A percentile compares a stretch with the other conserved stretches of the same genome.
Conservation (phyloP, 495 filamentous ascomycete species). For the Thermothielavioides terrestris region DNA sequence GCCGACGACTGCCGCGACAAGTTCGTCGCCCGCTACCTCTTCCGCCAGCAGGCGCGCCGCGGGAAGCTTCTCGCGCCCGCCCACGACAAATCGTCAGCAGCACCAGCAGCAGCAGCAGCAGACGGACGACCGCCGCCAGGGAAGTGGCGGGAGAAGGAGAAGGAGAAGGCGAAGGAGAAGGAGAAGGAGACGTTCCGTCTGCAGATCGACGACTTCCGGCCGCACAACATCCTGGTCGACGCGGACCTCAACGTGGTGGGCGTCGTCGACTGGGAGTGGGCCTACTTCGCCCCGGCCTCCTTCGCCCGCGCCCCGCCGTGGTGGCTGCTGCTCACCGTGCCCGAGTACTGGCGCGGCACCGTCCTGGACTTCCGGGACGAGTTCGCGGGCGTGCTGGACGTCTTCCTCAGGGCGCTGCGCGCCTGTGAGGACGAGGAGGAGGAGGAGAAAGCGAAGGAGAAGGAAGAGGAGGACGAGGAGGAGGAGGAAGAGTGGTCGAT, state of each 20-base stretch:
- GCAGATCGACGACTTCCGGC: slow-evolving; percentile 22
- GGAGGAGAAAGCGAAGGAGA: background rate
- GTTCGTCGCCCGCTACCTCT: slow-evolving; percentile 30
- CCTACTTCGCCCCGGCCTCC: slow-evolving; percentile 6
- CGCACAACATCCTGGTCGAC: slow-evolving; percentile 26
- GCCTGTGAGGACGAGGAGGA: too few relatives aligned
- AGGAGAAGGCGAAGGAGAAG: background rate
- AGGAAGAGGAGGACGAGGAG: background rate
- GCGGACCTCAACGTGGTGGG: slow-evolving; percentile 2
- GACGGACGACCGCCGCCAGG: too few relatives aligned
- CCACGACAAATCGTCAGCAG: too few relatives aligned
- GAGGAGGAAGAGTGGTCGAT: background rate
- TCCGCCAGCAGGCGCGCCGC: slow-evolving; percentile 23
- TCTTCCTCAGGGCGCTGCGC: background rate
- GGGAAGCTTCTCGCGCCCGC: slow-evolving; percentile 16
- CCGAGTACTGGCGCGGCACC: background rate
- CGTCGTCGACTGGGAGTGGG: slow-evolving; percentile 11
- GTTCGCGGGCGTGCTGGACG: background rate
- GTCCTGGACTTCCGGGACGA: background rate
- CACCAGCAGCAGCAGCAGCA: background rate
- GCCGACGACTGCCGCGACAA: slow-evolving; percentile 30
- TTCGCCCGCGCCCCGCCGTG: slow-evolving; percentile 3
- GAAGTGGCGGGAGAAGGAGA: background rate
- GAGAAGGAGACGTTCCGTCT: slow-evolving; percentile 13
- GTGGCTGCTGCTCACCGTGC: slow-evolving; percentile 3